Evolutionary conservation across 192 early-diverging fungal species (phyloP).

Genomic region (Coemansia sp.): DNA sequence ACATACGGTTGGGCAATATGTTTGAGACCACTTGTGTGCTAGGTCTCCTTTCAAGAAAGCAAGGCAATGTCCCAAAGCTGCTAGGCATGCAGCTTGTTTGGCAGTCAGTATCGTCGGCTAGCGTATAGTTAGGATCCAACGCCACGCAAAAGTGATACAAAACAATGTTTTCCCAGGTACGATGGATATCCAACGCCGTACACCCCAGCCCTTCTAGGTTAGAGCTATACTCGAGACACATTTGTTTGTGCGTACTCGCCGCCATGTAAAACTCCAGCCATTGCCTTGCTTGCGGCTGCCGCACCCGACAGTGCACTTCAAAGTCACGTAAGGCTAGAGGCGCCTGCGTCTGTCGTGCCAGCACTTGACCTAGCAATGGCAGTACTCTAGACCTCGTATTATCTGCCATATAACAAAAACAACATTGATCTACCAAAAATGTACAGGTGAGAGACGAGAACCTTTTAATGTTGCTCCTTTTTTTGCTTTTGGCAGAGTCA

Average conservation of each 20-base stretch:
- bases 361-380: slow-evolving; percentile 51
- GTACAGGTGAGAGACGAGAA: too few relatives aligned
- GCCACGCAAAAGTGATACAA: slow-evolving; percentile 48
- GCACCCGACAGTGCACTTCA: slow-evolving; percentile 46
- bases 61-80: background rate
- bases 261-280: slow-evolving; percentile 56
- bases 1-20: slow-evolving; percentile 44
- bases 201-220: slow-evolving; percentile 23
- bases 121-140: slow-evolving; percentile 32
- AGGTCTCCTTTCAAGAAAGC: slow-evolving; percentile 15
- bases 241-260: slow-evolving; percentile 46
- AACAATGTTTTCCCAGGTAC: slow-evolving; percentile 41
- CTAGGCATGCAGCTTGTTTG: slow-evolving; percentile 15
- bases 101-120: slow-evolving; percentile 5
- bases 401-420: too few relatives aligned
- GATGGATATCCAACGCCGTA: slow-evolving; percentile 51
- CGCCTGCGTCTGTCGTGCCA: slow-evolving; percentile 37
- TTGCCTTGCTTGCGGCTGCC: slow-evolving; percentile 51
- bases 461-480: too few relatives aligned
- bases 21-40: background rate
- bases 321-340: slow-evolving; percentile 51
- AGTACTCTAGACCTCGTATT: slow-evolving; percentile 51
- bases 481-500: slow-evolving; percentile 39
- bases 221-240: slow-evolving; percentile 50
- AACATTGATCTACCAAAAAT: too few relatives aligned